Evolutionary conservation across 2,329 filamentous ascomycete genomes (phyloP), one percentile per base, ranked within the genome.

Genomic region (Exophiala dermatitidis): DNA sequence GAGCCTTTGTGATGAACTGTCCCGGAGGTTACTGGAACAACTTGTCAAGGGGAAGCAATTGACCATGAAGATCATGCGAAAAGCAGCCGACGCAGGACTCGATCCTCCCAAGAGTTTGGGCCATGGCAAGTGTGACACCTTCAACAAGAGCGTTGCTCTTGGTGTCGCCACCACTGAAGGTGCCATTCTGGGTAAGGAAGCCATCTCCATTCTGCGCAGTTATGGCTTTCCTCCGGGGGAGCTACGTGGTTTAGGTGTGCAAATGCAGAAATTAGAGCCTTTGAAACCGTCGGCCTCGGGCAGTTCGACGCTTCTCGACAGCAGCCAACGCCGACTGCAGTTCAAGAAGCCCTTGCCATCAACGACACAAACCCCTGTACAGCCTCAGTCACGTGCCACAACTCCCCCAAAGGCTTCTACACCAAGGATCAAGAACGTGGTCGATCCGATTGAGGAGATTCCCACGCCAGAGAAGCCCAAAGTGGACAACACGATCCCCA

Each of bases 51-150:
- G 93, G 9, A 86, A 81, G 60, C 88, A 95, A 58, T 75, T 98
- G 46, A 95, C 90, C 0, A 82, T 98, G 76, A 97, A 96, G 67
- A 85, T 98, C 56, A 96, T 98, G 90, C 81, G 86, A 57, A 82
- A 91, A 57, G 82, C 90, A 10, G 75, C 83, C 26, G 87, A 95
- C 71, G 91, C 93, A 10, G 93, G 93, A 0, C 72, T 96, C 10
- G 90, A 97, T 66, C 89, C 93, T 1, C 83, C 85, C 0, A 98
- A 98, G 66, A 90, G 96, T 70, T 77, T 98, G 1, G 93, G 93
- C 0, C 93, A 97, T 69, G 93, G 93, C 1, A 91, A 90, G 69
- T 98, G 93, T 65, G 93, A 98, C 66, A 87, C 83, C 0, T 94
- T 90, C 74, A 97, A 89, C 73, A 97, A 94, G 69, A 95, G 89